phyloP scores from a whole-genome alignment of 1,139 yeast genomes.

The Hyphopichia buzzinii region DNA sequence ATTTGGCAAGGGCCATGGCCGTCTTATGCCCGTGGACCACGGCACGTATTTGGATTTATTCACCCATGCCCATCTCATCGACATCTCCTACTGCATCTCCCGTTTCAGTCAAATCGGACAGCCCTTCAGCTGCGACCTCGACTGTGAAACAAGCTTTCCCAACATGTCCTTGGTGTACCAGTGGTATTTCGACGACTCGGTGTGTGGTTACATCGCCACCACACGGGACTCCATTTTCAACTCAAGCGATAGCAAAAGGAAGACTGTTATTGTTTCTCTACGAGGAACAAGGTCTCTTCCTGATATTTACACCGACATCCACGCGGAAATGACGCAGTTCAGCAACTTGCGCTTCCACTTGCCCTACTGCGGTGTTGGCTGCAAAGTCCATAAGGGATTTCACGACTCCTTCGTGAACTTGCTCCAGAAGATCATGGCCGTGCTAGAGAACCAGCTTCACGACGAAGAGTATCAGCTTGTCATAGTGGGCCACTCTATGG shows the following conservation, averaged over 20 bases:
- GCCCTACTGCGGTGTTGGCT: constrained; percentile 33
- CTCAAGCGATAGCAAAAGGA: constrained; percentile 17
- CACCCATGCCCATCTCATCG: constrained; percentile 48
- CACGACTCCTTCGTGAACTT: constrained; percentile 32
- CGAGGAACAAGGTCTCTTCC: constrained; percentile 50
- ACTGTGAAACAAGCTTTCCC: constrained; percentile 40
- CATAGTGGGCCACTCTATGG: constrained; percentile 52
- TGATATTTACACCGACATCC: constrained; percentile 46
- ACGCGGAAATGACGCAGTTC: constrained; percentile 37
- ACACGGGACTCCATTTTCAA: constrained; percentile 29
- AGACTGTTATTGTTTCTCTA: constrained; percentile 39
- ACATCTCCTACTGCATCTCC: constrained; percentile 50
- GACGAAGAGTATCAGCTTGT: constrained; percentile 31
- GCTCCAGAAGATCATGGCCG: constrained; percentile 23
- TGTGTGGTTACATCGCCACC: constrained; percentile 39
- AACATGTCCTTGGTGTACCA: constrained; percentile 42
- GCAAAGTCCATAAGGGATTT: constrained; percentile 51
- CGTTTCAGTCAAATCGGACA: constrained; percentile 27
- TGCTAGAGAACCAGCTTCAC: constrained; percentile 22
- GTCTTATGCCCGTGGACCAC: constrained; percentile 16
- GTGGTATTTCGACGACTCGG: constrained; percentile 45
- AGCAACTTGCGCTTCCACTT: constrained; percentile 22
- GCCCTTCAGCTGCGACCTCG: constrained; percentile 47
- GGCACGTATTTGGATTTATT: constrained; percentile 28
- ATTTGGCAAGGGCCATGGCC: too few species aligned